phyloP scores from a whole-genome alignment of 805 yeast genomes.

The Metschnikowia chrysomelidarum region DNA sequence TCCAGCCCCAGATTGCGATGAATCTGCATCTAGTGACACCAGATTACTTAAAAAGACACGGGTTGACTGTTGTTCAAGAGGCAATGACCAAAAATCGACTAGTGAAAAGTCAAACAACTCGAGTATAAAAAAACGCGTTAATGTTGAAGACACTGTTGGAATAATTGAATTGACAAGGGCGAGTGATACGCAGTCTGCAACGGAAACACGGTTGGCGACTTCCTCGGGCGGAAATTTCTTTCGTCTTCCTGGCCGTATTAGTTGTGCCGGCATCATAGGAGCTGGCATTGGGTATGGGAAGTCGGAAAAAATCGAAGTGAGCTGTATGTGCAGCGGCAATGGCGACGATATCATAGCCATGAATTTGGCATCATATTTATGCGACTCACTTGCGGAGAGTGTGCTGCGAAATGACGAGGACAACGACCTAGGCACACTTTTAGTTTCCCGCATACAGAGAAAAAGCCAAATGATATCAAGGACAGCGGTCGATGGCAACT shows the following conservation, averaged over 20 bases:
- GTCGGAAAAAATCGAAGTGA: slow-evolving; percentile 22
- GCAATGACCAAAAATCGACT: no score
- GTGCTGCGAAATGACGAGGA: slow-evolving; percentile 12
- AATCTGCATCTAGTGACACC: no score
- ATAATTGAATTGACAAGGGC: slow-evolving; percentile 22
- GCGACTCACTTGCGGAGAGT: slow-evolving; percentile 18
- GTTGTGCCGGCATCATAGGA: slow-evolving; percentile 54
- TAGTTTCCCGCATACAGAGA: slow-evolving; percentile 19
- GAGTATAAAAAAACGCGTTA: no score
- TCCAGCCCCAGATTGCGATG: no score
- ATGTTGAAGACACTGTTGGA: slow-evolving; percentile 47
- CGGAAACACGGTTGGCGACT: slow-evolving; percentile 23
- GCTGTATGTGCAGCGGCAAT: slow-evolving; percentile 50
- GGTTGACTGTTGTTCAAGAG: no score
- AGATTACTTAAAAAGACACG: no score
- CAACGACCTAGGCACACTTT: slow-evolving; percentile 19
- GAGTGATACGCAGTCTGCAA: neutral
- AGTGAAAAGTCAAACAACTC: no score
- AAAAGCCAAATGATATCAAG: slow-evolving; percentile 12
- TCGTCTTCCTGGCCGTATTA: slow-evolving; percentile 48
- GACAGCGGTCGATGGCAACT: slow-evolving; percentile 13
- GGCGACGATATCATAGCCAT: slow-evolving; percentile 53
- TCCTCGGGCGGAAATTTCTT: slow-evolving; percentile 57
- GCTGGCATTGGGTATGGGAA: slow-evolving; percentile 35
- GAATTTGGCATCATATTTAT: slow-evolving; percentile 35